Evolutionary conservation across 1,284 basidiomycete genomes (phyloP).

Genomic region (Fomes fomentarius): DNA sequence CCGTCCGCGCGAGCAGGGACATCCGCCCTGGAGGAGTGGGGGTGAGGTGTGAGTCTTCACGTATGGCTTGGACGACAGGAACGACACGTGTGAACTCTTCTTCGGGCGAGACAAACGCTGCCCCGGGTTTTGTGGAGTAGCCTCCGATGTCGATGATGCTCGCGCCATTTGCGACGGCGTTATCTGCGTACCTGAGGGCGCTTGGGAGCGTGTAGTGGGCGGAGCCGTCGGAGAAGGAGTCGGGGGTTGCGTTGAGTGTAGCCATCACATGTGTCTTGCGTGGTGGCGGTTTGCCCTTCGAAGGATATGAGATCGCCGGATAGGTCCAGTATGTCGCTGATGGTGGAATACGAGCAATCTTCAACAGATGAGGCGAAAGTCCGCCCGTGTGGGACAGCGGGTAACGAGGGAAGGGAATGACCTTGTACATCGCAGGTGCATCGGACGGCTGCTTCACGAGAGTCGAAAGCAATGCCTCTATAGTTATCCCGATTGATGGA

Average conservation of each 20-base stretch:
- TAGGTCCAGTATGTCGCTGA: slow-evolving; percentile 62
- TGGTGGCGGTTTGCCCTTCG: slow-evolving; percentile 25
- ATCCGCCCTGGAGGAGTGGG: background rate
- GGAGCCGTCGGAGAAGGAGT: slow-evolving; percentile 95
- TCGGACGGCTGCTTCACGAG: slow-evolving; percentile 36
- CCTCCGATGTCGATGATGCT: slow-evolving; percentile 94
- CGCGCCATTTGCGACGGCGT: slow-evolving; percentile 58
- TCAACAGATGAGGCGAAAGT: slow-evolving; percentile 12
- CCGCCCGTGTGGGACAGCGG: slow-evolving; percentile 35
- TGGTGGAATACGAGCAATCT: slow-evolving; percentile 39
- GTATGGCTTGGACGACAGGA: slow-evolving; percentile 63
- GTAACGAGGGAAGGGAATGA: slow-evolving; percentile 65
- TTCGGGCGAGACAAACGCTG: slow-evolving; percentile 65
- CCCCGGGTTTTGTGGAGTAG: slow-evolving; percentile 87
- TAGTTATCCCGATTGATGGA: slow-evolving; percentile 53
- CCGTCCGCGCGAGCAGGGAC: slow-evolving; percentile 20
- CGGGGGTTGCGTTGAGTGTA: slow-evolving; percentile 93
- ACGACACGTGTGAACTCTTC: slow-evolving; percentile 82
- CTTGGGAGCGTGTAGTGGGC: slow-evolving; percentile 51
- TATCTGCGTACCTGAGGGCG: slow-evolving; percentile 52
- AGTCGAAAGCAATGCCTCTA: slow-evolving; percentile 50
- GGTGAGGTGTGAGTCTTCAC: slow-evolving; percentile 23
- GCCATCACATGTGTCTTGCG: slow-evolving; percentile 84
- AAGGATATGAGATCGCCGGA: slow-evolving; percentile 30
- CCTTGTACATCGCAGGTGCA: slow-evolving; percentile 59